Base-by-base conservation (phyloP, 768 basidiomycete genomes). In the Mycena olivaceomarginata region DNA sequence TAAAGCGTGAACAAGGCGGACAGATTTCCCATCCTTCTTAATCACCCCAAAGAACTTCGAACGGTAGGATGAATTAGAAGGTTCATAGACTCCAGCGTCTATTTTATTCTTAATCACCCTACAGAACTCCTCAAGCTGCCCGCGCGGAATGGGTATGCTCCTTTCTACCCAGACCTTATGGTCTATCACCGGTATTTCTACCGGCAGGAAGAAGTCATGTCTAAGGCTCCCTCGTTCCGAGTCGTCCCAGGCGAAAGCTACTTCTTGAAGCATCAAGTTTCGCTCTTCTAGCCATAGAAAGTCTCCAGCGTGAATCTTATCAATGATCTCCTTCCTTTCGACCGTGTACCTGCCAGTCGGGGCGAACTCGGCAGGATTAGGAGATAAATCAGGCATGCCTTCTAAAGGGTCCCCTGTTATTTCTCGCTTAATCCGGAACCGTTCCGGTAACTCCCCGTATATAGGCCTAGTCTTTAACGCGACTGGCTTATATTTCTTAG, bases 81-180 rank as follows among this genome's bases (percentile, higher is more conserved):
- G 60, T 40, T 63, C 60, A 20, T 63, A 63, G 15, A 69, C 67
- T 18, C 67, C 67, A 2, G 51, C 67, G 20, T 69, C 67, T 16
- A 57, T 66, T 41, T 53, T 53, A 10, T 40, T 43, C 48, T 53
- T 73, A 13, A 63, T 45, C 18, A 41, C 37, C 16, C 16, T 60
- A n/a, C 25, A 77, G 48, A 56, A 1, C 39, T 68, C 40, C 20
- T 68, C 81, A 67, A 0, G 73, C 73, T n/a, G 77, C 80, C 82
- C 84, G 0, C 81, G 80, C 1, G 57, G 20, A 75, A 80, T 9
- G 59, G 70, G 48, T 20, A 13, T 73, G 74, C 67, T 31, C 31
- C 3, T 31, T 31, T 31, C 39, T 2, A 40, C 39, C 39, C 31
- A 31, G 31, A 31, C 31, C 31, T 53, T 16, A 39, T 60, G 59